These are phyloP conservation scores for Aphanomyces astaci DNA, from an alignment of 352 stramenopile genomes.

Conservation along the genomic window DNA sequence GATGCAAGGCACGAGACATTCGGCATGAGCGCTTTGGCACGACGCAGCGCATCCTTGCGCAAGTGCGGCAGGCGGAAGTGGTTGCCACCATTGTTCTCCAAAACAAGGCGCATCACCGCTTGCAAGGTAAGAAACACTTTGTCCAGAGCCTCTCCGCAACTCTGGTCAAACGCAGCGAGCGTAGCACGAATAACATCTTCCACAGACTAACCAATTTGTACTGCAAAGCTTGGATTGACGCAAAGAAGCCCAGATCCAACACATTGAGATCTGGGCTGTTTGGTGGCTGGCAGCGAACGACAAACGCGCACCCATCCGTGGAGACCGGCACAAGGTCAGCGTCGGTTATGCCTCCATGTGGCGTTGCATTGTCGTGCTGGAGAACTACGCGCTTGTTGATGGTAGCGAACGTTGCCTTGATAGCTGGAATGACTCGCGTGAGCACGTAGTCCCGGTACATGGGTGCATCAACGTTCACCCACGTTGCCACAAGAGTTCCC, in stretches of 20 bases:
- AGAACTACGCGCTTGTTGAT: constrained; percentile 10
- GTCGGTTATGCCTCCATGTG: constrained; percentile 19
- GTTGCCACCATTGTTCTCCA: neutral
- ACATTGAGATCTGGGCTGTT: constrained; percentile 33
- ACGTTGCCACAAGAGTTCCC: neutral
- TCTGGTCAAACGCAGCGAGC: neutral
- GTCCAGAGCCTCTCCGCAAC: neutral
- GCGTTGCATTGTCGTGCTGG: constrained; percentile 29
- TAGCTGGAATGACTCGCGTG: too few relatives aligned
- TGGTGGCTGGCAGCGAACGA: constrained; percentile 23
- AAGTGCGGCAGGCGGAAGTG: neutral
- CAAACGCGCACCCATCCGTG: constrained; percentile 24
- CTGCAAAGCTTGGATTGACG: too few relatives aligned
- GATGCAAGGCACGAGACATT: neutral
- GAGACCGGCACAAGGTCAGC: constrained; percentile 15
- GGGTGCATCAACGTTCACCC: constrained; percentile 21
- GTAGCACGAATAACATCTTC: constrained; percentile 4
- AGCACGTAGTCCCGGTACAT: constrained; percentile 28
- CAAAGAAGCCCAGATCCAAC: too few relatives aligned
- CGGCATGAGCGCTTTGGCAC: neutral
- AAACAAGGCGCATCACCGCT: neutral
- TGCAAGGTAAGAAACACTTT: too few relatives aligned
- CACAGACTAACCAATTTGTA: too few relatives aligned
- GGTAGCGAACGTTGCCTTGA: constrained; percentile 3
- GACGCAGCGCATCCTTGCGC: neutral